A percentile compares a stretch with the other conserved stretches of the same genome.
Evolutionary conservation across 805 yeast genomes (phyloP).

Genomic region (Lipomyces lipofer): DNA sequence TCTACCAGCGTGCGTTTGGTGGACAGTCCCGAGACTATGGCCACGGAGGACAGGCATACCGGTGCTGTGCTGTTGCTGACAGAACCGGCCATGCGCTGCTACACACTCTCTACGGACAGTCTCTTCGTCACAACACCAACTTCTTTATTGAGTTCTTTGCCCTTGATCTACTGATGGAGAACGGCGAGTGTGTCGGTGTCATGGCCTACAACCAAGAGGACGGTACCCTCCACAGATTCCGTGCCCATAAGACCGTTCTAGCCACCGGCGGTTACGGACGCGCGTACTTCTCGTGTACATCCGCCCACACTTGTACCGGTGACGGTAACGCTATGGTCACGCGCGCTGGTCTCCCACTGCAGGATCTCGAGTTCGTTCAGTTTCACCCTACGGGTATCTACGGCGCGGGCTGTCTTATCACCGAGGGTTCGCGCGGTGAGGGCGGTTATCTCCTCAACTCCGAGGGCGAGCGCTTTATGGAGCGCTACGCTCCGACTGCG

Average conservation of each 20-base stretch:
- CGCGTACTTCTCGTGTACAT: constrained; percentile 97
- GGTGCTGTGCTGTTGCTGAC: constrained; percentile 99
- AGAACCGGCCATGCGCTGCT: constrained; percentile 97
- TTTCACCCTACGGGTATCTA: constrained; percentile 99
- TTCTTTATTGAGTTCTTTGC: constrained; percentile 98
- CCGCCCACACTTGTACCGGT: constrained; percentile 99
- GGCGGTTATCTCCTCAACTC: constrained; percentile 96
- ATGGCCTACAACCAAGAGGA: constrained; percentile 98
- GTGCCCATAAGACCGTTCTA: constrained; percentile 92
- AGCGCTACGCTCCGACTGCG: constrained; percentile 98
- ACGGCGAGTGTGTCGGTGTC: constrained; percentile 95
- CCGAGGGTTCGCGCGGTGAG: constrained; percentile 99
- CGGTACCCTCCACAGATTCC: constrained; percentile 96
- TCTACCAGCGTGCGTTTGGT: constrained; percentile 98
- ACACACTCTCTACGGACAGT: constrained; percentile 95
- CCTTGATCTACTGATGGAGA: constrained; percentile 87
- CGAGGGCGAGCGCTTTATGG: constrained; percentile 99
- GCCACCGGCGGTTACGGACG: constrained; percentile 99
- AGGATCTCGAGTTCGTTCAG: constrained; percentile 96
- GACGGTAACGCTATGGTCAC: constrained; percentile 98
- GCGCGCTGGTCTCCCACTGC: constrained; percentile 96
- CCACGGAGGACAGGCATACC: constrained; percentile 98
- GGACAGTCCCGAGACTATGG: constrained; percentile 96
- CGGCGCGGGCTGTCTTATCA: constrained; percentile 97
- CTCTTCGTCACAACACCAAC: constrained; percentile 94